Conservation (phyloP, 192 early-diverging fungal genomes). For the Backusella liffmaniae region DNA sequence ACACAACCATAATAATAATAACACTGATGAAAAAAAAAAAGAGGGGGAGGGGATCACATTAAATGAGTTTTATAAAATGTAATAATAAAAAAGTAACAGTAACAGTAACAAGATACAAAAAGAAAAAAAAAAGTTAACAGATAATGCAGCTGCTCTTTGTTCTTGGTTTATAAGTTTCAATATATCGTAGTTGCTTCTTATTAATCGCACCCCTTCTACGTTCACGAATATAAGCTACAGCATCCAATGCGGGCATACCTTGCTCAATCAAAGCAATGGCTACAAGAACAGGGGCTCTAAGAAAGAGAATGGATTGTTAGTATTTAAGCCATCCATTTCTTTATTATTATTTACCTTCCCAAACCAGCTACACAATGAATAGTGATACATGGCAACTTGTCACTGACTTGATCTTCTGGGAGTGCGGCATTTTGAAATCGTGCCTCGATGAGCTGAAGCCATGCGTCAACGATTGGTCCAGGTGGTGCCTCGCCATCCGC, state of each 20-base stretch:
- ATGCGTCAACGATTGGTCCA: conserved; percentile 53
- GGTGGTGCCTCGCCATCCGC: conserved; percentile 73
- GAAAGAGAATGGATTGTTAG: not conserved
- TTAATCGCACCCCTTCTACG: conserved; percentile 78
- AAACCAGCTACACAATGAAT: conserved; percentile 82
- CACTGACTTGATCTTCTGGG: not conserved
- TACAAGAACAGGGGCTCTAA: conserved; percentile 62
- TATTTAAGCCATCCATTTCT: not conserved
- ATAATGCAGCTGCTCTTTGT: conserved; percentile 46
- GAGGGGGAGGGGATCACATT: not conserved
- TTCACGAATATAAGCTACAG: conserved; percentile 70
- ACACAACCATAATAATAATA: not conserved
- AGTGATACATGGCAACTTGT: conserved; percentile 42
- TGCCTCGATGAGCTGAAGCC: conserved; percentile 63
- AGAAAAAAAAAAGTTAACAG: not conserved
- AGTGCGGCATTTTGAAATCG: conserved; percentile 36
- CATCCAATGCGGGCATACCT: conserved; percentile 75
- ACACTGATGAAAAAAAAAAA: not conserved
- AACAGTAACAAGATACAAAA: not conserved
- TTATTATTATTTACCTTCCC: conserved; percentile 50
- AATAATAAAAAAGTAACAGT: not conserved
- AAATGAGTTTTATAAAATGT: not conserved
- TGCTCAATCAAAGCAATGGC: conserved; percentile 81
- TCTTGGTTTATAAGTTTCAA: conserved; percentile 58
- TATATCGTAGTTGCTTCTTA: conserved; percentile 60